Evolutionary conservation across 2,329 filamentous ascomycete species (phyloP).

Genomic region (Phialemoniopsis sp.): DNA sequence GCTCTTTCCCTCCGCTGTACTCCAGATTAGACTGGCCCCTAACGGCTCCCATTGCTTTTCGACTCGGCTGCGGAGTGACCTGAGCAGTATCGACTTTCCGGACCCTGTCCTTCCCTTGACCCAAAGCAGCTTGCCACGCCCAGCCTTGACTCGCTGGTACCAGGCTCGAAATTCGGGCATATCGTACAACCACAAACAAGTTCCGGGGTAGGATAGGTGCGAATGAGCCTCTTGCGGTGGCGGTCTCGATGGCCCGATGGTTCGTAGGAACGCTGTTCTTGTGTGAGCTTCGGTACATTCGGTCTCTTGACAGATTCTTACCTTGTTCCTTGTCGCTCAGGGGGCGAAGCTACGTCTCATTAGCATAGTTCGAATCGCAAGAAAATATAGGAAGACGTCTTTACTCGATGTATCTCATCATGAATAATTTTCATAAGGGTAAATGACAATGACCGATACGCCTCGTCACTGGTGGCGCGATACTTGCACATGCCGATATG

Average conservation of each 20-base stretch:
- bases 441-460: constrained; percentile 18
- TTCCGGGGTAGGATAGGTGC: constrained; percentile 17
- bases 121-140: constrained; percentile 22
- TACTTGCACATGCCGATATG: constrained; percentile 37
- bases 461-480: constrained; percentile 15
- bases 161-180: constrained; percentile 22
- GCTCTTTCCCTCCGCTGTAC: constrained; percentile 14
- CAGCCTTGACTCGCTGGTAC: constrained; percentile 18
- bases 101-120: constrained; percentile 21
- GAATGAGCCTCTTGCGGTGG: constrained; percentile 10
- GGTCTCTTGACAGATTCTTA: neutral
- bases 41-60: constrained; percentile 19
- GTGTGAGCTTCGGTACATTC: neutral
- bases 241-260: constrained; percentile 9
- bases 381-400: neutral
- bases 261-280: constrained; percentile 14
- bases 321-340: constrained; percentile 17
- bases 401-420: constrained; percentile 16
- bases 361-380: neutral
- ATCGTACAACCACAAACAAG: constrained; percentile 24
- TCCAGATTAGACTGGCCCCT: constrained; percentile 19
- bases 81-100: constrained; percentile 22
- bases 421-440: constrained; percentile 13
- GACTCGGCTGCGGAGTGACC: constrained; percentile 17
- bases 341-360: constrained; percentile 8